Conservation (phyloP, 2,329 filamentous ascomycete genomes). For the Trichoderma sp. region DNA sequence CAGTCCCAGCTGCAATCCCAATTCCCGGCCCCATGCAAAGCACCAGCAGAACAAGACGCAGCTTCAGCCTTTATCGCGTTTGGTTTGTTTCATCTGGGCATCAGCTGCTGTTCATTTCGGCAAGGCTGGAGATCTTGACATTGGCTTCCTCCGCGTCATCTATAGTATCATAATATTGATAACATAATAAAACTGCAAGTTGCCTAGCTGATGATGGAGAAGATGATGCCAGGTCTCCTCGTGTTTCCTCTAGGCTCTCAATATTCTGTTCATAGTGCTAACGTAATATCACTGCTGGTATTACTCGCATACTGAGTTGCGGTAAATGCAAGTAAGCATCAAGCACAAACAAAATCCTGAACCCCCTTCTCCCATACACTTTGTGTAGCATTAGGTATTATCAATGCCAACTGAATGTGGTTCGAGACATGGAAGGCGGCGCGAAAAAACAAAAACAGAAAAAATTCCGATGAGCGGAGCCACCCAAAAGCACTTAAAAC, state of each 20-base stretch:
- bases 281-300: background rate
- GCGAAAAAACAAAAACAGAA: background rate
- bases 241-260: background rate
- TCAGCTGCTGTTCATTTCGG: background rate
- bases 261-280: background rate
- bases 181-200: background rate
- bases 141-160: background rate
- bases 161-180: no score
- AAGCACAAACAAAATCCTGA: background rate
- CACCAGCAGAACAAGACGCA: background rate
- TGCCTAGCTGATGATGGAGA: background rate
- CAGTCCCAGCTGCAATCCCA: background rate
- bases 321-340: background rate
- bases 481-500: background rate
- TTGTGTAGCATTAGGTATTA: background rate
- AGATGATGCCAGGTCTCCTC: background rate
- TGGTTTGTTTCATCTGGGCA: background rate
- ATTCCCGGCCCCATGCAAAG: background rate
- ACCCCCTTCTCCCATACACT: background rate
- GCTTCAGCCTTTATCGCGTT: background rate
- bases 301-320: background rate
- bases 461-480: slow-evolving; percentile 4
- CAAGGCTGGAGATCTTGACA: slow-evolving; percentile 8
- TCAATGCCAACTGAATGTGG: no score
- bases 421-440: background rate